Evolutionary conservation across 179 eudicot genomes (phyloP).

Genomic region (Silene vulgaris): DNA sequence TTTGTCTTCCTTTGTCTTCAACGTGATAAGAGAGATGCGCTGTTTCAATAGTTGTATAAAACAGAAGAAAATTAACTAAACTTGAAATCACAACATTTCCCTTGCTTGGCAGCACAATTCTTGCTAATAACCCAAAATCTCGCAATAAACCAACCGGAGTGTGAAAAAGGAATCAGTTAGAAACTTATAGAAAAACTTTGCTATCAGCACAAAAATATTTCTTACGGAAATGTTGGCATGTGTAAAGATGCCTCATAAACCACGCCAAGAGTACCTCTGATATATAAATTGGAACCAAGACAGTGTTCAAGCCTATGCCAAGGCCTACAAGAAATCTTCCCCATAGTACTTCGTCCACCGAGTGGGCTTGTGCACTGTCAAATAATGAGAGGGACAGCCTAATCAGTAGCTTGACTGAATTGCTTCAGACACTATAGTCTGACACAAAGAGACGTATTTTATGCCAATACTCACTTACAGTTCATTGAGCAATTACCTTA

Average conservation of each 20-base stretch:
- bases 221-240: background rate
- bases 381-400: conserved; percentile 12
- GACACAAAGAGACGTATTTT: background rate
- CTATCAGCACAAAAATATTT: too few species aligned
- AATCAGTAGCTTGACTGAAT: background rate
- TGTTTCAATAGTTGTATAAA: background rate
- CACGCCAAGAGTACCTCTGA: conserved; percentile 51
- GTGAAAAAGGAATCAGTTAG: background rate
- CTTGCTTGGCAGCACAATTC: background rate
- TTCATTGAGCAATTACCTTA: conserved; percentile 45
- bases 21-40: background rate
- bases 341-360: conserved; percentile 58
- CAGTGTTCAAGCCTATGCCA: conserved; percentile 86
- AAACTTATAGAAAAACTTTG: too few species aligned
- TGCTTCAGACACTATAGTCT: background rate
- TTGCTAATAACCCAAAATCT: background rate
- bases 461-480: background rate
- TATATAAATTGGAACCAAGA: conserved; percentile 74
- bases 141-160: background rate
- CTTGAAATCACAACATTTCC: background rate
- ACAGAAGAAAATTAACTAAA: too few species aligned
- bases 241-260: background rate
- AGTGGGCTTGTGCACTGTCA: conserved; percentile 77
- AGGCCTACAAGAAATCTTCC: conserved; percentile 89
- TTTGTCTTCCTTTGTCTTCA: background rate